Conservation (phyloP, 1,139 yeast genomes). For the Scheffersomyces parashehatae region DNA sequence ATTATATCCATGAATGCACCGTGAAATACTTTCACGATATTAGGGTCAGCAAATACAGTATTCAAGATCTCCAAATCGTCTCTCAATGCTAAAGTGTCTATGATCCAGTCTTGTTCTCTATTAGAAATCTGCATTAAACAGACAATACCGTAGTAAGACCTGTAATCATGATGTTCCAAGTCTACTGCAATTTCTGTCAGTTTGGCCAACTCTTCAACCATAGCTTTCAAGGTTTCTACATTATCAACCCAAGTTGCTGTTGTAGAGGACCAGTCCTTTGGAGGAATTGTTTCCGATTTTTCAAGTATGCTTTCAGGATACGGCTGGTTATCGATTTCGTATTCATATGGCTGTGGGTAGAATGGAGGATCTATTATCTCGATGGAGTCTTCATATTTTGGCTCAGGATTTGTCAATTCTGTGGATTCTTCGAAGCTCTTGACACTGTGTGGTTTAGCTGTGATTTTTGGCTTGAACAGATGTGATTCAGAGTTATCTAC, state of each 20-base stretch:
- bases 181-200: slow-evolving; percentile 85
- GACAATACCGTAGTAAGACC: slow-evolving; percentile 88
- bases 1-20: slow-evolving; percentile 97
- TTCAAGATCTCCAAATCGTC: slow-evolving; percentile 72
- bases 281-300: slow-evolving; percentile 51
- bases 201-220: slow-evolving; percentile 55
- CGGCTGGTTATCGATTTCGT: slow-evolving; percentile 70
- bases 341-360: slow-evolving; percentile 78
- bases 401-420: slow-evolving; percentile 30
- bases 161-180: slow-evolving; percentile 91
- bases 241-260: slow-evolving; percentile 74
- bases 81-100: slow-evolving; percentile 75
- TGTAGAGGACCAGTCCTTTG: slow-evolving; percentile 65
- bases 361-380: slow-evolving; percentile 53
- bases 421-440: slow-evolving; percentile 54
- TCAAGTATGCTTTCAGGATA: slow-evolving; percentile 63
- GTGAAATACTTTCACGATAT: slow-evolving; percentile 82
- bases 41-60: slow-evolving; percentile 76
- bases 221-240: slow-evolving; percentile 46
- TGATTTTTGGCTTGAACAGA: slow-evolving; percentile 78
- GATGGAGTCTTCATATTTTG: slow-evolving; percentile 32
- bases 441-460: slow-evolving; percentile 69
- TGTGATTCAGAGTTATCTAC: slow-evolving; percentile 67
- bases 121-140: slow-evolving; percentile 93
- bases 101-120: slow-evolving; percentile 77